phyloP scores from a whole-genome alignment of 139 green algal genomes.

The Coelastrella sp. region DNA sequence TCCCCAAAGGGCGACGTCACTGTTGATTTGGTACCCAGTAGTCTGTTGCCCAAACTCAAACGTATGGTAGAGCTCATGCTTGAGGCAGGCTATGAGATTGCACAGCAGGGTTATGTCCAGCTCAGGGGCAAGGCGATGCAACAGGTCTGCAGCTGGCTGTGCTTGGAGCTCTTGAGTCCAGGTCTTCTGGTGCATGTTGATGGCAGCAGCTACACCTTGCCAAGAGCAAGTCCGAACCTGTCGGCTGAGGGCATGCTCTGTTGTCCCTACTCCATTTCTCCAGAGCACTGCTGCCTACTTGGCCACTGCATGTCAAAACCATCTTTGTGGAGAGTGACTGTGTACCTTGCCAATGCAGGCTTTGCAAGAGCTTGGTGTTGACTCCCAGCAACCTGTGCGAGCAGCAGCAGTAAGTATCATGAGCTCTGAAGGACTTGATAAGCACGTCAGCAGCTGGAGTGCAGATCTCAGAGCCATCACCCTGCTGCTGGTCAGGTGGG shows the following conservation, averaged over 20 bases:
- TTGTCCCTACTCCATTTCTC: too few species aligned
- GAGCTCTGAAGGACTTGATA: constrained; percentile 25
- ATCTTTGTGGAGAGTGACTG: too few species aligned
- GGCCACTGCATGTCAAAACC: too few species aligned
- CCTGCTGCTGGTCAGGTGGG: constrained; percentile 39
- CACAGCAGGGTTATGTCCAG: neutral
- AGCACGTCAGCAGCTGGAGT: neutral
- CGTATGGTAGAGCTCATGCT: constrained; percentile 40
- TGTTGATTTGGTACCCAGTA: neutral
- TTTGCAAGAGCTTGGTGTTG: constrained; percentile 13
- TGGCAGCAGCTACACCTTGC: too few species aligned
- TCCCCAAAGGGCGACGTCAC: neutral
- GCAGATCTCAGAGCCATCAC: neutral
- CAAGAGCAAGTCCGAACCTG: too few species aligned
- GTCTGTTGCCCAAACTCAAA: constrained; percentile 35
- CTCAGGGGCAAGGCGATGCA: neutral
- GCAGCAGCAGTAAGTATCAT: neutral
- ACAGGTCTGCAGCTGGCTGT: neutral
- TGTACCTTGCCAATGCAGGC: neutral
- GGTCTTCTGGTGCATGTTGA: too few species aligned
- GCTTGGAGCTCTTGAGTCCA: too few species aligned
- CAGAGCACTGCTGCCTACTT: too few species aligned
- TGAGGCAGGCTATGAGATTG: neutral
- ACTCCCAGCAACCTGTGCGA: neutral
- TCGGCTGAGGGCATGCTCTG: too few species aligned